Evolutionary conservation across 2,329 filamentous ascomycete genomes (phyloP), one percentile per base, ranked within the genome.

Genomic region (Dactylellina drechsleri): DNA sequence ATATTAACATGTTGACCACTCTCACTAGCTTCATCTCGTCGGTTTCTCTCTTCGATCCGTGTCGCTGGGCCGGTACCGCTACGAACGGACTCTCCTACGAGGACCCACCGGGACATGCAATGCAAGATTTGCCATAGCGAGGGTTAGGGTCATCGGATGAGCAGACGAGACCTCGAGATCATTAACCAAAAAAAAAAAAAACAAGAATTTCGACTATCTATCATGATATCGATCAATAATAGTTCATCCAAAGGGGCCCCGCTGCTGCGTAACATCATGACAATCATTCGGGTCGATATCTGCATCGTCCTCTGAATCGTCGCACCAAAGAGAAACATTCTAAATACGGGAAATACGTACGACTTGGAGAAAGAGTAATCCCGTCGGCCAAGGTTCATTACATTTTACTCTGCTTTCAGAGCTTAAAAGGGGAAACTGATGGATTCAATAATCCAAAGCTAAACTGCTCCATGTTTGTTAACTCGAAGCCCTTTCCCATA

Each of bases 271-370:
- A 74, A 67, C 62, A 67, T 60, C 50, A 67, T 45, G 49, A 45
- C 43, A 58, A 62, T 73, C 68, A 73, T 56, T 65, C 61, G 52
- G 62, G 41, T 67, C 70, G 70, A 64, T 67, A 60, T 67, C 50
- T 50, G 36, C 13, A 47, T 56, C 68, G 16, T 50, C 40, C n/a
- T 41, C 57, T 61, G 43, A 61, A 66, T 73, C 60, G 49, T 49
- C 49, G 16, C 43, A 59, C 68, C 49, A 16, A 28, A 31, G 15
- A 64, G 47, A 52, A 43, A 59, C 31, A 15, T 31, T 5, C 12
- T 5, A 31, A 54, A 66, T 52, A 59, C 16, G 53, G 45, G 52
- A 58, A 28, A 43, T 56, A 62, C 59, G 65, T 68, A 15, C 57
- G 43, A 70, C 65, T 56, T 41, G 57, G 10, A 36, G 31, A 36